These are phyloP conservation scores for Xylariaceae sp. DNA, from an alignment of 2,329 filamentous ascomycete species.

Conservation along the genomic window DNA sequence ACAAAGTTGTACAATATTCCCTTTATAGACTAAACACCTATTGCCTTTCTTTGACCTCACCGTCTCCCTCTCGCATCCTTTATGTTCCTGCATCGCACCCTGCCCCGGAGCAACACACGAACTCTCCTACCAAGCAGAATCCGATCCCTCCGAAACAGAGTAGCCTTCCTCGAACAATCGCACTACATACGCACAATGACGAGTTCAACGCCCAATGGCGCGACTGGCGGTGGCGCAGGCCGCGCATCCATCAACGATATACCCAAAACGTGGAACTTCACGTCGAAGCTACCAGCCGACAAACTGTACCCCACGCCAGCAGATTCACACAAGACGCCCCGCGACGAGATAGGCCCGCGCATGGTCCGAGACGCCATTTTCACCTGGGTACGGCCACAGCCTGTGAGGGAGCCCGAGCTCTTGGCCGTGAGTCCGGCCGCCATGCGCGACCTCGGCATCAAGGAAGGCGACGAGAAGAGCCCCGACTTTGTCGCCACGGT, in stretches of 20 bases:
- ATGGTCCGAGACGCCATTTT: constrained; percentile 81
- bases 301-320: constrained; percentile 72
- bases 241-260: constrained; percentile 45
- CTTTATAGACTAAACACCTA: neutral
- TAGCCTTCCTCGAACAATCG: constrained; percentile 16
- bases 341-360: constrained; percentile 70
- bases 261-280: constrained; percentile 61
- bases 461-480: constrained; percentile 59
- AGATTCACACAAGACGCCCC: constrained; percentile 73
- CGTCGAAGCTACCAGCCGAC: constrained; percentile 68
- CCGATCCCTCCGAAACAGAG: constrained; percentile 6
- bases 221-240: constrained; percentile 3
- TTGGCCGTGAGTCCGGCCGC: constrained; percentile 75
- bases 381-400: constrained; percentile 83
- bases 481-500: constrained; percentile 73
- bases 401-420: constrained; percentile 66
- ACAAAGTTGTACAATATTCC: neutral
- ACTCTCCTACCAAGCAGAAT: neutral
- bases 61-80: constrained; percentile 3
- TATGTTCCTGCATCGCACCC: constrained; percentile 34
- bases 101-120: constrained; percentile 26
- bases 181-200: constrained; percentile 27
- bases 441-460: constrained; percentile 74
- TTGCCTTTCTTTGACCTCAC: neutral
- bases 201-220: constrained; percentile 29